phyloP scores from a whole-genome alignment of 1,284 basidiomycete genomes.

The Taiwanofungus camphoratus region DNA sequence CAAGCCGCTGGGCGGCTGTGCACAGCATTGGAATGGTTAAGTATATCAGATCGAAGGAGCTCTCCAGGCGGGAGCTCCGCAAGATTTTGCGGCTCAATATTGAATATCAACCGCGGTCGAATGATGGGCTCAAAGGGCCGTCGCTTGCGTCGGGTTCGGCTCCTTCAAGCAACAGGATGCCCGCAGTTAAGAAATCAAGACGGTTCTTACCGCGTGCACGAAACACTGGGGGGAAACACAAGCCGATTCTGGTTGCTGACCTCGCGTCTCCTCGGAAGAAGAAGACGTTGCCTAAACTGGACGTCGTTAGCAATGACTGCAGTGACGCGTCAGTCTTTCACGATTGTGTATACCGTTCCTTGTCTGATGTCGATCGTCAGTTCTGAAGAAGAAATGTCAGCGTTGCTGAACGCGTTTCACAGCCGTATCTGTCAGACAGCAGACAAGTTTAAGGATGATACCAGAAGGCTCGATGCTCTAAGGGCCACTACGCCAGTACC shows the following conservation, averaged over 20 bases:
- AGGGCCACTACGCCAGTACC: neutral
- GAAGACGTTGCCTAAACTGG: neutral
- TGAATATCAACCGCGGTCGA: too few relatives aligned
- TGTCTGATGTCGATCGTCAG: neutral
- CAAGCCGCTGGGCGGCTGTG: neutral
- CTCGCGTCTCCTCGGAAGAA: neutral
- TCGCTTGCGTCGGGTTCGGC: neutral
- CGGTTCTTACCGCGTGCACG: neutral
- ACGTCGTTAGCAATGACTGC: neutral
- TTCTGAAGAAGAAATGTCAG: neutral
- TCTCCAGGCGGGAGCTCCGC: slow-evolving; percentile 11
- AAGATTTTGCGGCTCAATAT: slow-evolving; percentile 5
- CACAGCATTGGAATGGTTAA: slow-evolving; percentile 13
- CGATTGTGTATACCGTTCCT: neutral
- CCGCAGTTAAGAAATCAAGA: neutral
- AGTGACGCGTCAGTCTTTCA: neutral
- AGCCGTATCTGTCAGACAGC: neutral
- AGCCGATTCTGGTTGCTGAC: neutral
- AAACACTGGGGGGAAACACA: neutral
- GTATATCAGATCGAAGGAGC: slow-evolving; percentile 10
- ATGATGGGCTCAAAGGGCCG: too few relatives aligned
- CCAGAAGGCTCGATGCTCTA: neutral
- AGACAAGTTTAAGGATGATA: neutral
- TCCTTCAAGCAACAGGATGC: neutral
- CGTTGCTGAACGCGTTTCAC: neutral